These are phyloP conservation scores for Epichloe sibirici DNA, from an alignment of 2,329 filamentous ascomycete genomes.

Conservation along the genomic window DNA sequence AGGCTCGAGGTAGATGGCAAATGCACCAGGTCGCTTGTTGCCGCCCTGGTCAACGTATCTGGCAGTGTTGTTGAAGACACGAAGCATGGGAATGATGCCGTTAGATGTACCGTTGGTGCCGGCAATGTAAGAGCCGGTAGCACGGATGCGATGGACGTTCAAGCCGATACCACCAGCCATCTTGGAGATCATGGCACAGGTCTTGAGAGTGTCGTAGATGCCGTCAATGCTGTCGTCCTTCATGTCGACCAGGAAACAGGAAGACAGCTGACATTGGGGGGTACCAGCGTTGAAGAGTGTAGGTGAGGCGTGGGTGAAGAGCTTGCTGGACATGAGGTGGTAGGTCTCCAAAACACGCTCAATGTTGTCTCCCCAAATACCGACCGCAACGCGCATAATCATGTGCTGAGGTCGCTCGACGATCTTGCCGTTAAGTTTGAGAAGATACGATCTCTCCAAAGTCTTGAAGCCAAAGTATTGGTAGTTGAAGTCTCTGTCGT, in stretches of 20 bases:
- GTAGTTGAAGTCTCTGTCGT: conserved; percentile 99
- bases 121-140: conserved; percentile 94
- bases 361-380: conserved; percentile 89
- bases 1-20: conserved; percentile 97
- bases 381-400: conserved; percentile 98
- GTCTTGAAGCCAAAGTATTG: conserved; percentile 99
- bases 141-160: conserved; percentile 92
- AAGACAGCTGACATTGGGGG: conserved; percentile 85
- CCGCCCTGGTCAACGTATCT: conserved; percentile 98
- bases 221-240: conserved; percentile 99
- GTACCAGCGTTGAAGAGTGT: conserved; percentile 98
- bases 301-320: conserved; percentile 95
- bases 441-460: conserved; percentile 89
- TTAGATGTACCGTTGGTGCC: conserved; percentile 98
- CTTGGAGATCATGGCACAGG: conserved; percentile 99
- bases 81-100: conserved; percentile 92
- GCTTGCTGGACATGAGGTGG: conserved; percentile 97
- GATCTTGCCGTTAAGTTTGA: conserved; percentile 91
- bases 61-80: conserved; percentile 98
- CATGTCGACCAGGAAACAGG: conserved; percentile 98
- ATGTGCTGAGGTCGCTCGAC: conserved; percentile 97
- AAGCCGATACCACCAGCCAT: conserved; percentile 96
- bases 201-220: conserved; percentile 98
- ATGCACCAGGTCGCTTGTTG: conserved; percentile 97
- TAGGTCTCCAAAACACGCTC: conserved; percentile 96